phyloP scores from a whole-genome alignment of 768 basidiomycete genomes.

The Dendrothele bispora region DNA sequence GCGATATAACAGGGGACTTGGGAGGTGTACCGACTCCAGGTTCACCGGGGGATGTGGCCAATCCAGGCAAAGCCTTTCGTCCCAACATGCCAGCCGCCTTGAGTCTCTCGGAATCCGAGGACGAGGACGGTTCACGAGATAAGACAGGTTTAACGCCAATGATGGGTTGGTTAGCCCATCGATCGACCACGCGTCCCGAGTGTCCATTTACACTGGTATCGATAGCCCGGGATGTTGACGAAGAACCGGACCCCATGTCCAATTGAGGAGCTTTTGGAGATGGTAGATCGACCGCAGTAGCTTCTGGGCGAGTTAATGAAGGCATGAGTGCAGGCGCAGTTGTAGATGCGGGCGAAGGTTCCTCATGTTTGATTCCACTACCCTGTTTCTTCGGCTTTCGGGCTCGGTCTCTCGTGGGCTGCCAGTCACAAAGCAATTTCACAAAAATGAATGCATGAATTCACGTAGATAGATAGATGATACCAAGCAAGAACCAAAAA shows the following conservation, averaged over 20 bases:
- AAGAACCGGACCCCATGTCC: not conserved
- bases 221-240: not conserved
- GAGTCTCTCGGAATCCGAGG: constrained; percentile 11
- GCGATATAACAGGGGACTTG: constrained; percentile 4
- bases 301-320: not conserved
- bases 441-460: constrained; percentile 22
- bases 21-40: not conserved
- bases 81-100: constrained; percentile 29
- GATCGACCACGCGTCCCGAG: constrained; percentile 23
- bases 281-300: constrained; percentile 4
- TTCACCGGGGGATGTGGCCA: constrained; percentile 18
- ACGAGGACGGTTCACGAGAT: constrained; percentile 7
- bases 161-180: constrained; percentile 30
- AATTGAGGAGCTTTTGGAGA: not conserved
- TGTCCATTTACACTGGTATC: constrained; percentile 3
- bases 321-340: not conserved
- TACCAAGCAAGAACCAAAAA: constrained; percentile 15
- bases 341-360: not conserved
- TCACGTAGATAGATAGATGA: constrained; percentile 14
- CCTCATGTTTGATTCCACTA: constrained; percentile 5
- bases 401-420: constrained; percentile 78
- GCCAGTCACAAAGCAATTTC: constrained; percentile 18
- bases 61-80: constrained; percentile 43
- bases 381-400: constrained; percentile 63
- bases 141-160: constrained; percentile 29